phyloP scores from a whole-genome alignment of 495 filamentous ascomycete species.

The Pseudotulostoma volvatum region DNA sequence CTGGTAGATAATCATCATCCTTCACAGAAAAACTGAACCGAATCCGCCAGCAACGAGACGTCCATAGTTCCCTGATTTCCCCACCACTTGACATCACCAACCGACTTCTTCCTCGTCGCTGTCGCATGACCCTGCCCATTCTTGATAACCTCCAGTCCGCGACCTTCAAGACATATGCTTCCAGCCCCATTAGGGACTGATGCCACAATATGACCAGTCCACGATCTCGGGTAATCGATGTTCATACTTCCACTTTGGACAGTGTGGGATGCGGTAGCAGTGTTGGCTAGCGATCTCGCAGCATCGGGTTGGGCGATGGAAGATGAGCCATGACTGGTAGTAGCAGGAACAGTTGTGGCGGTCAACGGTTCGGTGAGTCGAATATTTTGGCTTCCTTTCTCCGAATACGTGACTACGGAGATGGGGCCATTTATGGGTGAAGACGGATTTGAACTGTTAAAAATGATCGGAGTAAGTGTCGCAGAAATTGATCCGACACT shows the following conservation, averaged over 20 bases:
- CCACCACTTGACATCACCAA: slow-evolving; percentile 5
- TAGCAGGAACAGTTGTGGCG: too few relatives aligned
- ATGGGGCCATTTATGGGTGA: neutral
- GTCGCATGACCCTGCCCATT: slow-evolving; percentile 2
- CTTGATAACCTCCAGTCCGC: slow-evolving; percentile 5
- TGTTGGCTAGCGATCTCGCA: neutral
- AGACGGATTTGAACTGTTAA: neutral
- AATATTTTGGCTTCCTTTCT: slow-evolving; percentile 4
- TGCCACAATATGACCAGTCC: slow-evolving; percentile 8
- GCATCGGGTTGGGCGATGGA: neutral
- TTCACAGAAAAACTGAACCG: slow-evolving; percentile 5
- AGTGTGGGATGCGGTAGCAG: slow-evolving; percentile 3
- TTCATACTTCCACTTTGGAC: slow-evolving; percentile 4
- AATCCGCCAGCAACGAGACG: slow-evolving; percentile 4
- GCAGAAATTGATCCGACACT: slow-evolving; percentile 3
- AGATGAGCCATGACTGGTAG: too few relatives aligned
- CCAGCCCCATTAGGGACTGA: neutral
- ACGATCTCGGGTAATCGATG: slow-evolving; percentile 6
- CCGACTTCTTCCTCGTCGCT: slow-evolving; percentile 2
- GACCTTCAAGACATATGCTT: slow-evolving; percentile 3
- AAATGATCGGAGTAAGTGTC: slow-evolving; percentile 4
- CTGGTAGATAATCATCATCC: too few relatives aligned
- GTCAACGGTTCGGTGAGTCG: slow-evolving; percentile 2
- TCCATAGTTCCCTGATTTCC: slow-evolving; percentile 7
- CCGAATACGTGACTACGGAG: slow-evolving; percentile 2